Evolutionary conservation across 306 rosid genomes (phyloP).

Genomic region (Datisca glomerata): DNA sequence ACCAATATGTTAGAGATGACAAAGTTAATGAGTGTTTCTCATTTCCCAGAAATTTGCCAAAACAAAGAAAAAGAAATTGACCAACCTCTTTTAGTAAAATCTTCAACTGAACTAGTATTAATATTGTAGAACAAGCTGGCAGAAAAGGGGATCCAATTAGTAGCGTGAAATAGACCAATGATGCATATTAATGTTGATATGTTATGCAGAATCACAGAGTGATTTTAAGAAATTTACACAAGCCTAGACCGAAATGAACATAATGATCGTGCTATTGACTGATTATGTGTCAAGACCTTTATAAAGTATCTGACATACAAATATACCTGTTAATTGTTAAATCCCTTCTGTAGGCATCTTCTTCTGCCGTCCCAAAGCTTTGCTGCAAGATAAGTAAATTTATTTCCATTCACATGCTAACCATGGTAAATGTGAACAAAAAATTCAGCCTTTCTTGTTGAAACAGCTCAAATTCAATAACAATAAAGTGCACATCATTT

Average conservation of each 20-base stretch:
- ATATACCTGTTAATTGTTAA: constrained; percentile 81
- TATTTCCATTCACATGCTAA: neutral
- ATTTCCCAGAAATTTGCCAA: neutral
- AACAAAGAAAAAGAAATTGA: too few relatives aligned
- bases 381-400: constrained; percentile 35
- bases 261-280: too few relatives aligned
- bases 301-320: constrained; percentile 4
- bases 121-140: constrained; percentile 85
- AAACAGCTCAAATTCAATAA: neutral
- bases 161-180: constrained; percentile 10
- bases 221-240: too few relatives aligned
- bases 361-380: constrained; percentile 74
- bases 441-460: neutral
- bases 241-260: too few relatives aligned
- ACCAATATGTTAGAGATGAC: neutral
- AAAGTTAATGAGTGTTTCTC: neutral
- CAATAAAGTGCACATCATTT: neutral
- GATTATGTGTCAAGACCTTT: too few relatives aligned
- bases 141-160: neutral
- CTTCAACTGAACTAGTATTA: constrained; percentile 70
- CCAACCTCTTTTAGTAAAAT: constrained; percentile 74
- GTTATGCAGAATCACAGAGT: too few relatives aligned
- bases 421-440: neutral
- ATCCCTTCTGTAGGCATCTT: constrained; percentile 97
- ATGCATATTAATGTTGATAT: neutral